These are phyloP conservation scores for Ichthyophthirius multifiliis DNA, from an alignment of 169 alveolate species.

Conservation along the genomic window DNA sequence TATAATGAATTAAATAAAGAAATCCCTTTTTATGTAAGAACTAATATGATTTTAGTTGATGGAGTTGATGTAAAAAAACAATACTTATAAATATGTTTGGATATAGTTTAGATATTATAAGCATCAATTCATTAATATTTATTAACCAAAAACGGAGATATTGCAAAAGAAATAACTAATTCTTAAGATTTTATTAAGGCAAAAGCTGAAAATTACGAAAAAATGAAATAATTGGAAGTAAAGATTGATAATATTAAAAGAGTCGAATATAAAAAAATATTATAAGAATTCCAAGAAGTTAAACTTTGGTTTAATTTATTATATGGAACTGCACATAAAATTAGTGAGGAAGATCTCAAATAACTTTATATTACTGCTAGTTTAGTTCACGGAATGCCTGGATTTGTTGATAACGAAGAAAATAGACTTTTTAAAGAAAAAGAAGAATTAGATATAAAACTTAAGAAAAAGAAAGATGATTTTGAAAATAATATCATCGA, in stretches of 20 bases:
- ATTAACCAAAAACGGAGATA: conserved; percentile 26
- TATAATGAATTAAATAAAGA: conserved; percentile 53
- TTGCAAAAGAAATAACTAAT: conserved; percentile 39
- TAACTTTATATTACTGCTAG: conserved; percentile 26
- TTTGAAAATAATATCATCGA: conserved; percentile 61
- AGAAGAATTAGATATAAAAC: conserved; percentile 50
- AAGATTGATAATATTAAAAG: conserved; percentile 55
- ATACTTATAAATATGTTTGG: conserved; percentile 55
- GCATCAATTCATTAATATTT: conserved; percentile 40
- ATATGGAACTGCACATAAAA: conserved; percentile 25
- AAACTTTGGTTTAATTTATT: conserved; percentile 71
- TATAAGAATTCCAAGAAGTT: conserved; percentile 55
- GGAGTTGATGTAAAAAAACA: conserved; percentile 65
- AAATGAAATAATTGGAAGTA: conserved; percentile 58
- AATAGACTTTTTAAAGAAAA: conserved; percentile 55
- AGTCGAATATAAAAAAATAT: conserved; percentile 34
- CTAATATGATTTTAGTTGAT: conserved; percentile 73
- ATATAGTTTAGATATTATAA: conserved; percentile 36
- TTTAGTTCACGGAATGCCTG: conserved; percentile 40
- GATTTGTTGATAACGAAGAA: conserved; percentile 54
- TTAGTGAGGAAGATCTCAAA: conserved; percentile 47
- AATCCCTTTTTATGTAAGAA: conserved; percentile 68
- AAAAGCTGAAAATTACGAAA: conserved; percentile 49
- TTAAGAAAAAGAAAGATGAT: conserved; percentile 55
- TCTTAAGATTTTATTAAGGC: conserved; percentile 39